These are phyloP conservation scores for Coriaria nepalensis DNA, from an alignment of 306 rosid genomes.

Conservation along the genomic window DNA sequence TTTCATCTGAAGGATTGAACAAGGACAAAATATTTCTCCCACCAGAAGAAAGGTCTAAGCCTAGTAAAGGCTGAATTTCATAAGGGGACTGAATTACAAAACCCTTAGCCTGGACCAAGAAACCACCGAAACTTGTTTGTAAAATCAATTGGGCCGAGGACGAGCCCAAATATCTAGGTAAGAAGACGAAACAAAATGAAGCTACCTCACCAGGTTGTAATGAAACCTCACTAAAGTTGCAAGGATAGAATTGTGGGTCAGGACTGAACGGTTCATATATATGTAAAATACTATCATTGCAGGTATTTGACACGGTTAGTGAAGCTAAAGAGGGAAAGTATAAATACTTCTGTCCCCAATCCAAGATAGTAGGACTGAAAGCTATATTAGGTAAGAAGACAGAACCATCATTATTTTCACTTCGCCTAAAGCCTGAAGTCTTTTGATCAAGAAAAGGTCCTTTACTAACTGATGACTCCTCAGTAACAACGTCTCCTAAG, in stretches of 20 bases:
- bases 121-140: slow-evolving; percentile 89
- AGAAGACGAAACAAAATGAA: slow-evolving; percentile 56
- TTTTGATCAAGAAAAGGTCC: slow-evolving; percentile 34
- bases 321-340: slow-evolving; percentile 60
- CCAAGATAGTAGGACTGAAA: slow-evolving; percentile 57
- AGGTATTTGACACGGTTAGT: slow-evolving; percentile 62
- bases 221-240: slow-evolving; percentile 62
- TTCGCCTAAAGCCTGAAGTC: slow-evolving; percentile 24
- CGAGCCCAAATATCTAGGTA: slow-evolving; percentile 62
- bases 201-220: slow-evolving; percentile 70
- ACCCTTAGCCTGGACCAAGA: slow-evolving; percentile 69
- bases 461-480: slow-evolving; percentile 39
- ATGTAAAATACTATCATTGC: slow-evolving; percentile 61
- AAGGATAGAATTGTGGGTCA: slow-evolving; percentile 77
- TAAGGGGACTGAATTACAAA: slow-evolving; percentile 66
- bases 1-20: slow-evolving; percentile 70
- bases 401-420: slow-evolving; percentile 30
- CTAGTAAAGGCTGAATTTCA: slow-evolving; percentile 52
- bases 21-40: slow-evolving; percentile 62
- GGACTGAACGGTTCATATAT: slow-evolving; percentile 85
- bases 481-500: slow-evolving; percentile 37
- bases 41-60: slow-evolving; percentile 42
- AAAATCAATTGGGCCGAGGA: slow-evolving; percentile 71
- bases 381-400: slow-evolving; percentile 36
- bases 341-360: slow-evolving; percentile 61